These are phyloP conservation scores for Strobilomyces echinocephalus DNA, from an alignment of 768 basidiomycete species.

Conservation along the genomic window DNA sequence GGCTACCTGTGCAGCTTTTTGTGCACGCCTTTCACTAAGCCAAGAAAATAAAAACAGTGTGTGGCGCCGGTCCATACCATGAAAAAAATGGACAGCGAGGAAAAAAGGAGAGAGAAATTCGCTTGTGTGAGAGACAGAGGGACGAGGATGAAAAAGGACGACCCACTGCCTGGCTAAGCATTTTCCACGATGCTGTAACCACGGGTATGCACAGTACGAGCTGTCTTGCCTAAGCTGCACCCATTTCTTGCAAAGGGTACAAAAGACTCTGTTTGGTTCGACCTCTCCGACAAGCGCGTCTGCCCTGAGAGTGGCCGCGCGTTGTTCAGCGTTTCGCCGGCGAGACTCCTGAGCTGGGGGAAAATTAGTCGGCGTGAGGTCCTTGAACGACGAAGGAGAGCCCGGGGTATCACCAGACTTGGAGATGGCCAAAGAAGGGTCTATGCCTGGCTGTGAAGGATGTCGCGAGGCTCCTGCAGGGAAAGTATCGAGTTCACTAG, in stretches of 20 bases:
- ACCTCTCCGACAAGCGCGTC: slow-evolving; percentile 65
- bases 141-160: not conserved
- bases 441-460: slow-evolving; percentile 6
- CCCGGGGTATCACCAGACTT: slow-evolving; percentile 20
- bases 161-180: slow-evolving; percentile 70
- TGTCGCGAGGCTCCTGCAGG: slow-evolving; percentile 26
- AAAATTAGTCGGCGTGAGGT: slow-evolving; percentile 54
- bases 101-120: not conserved
- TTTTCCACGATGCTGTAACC: slow-evolving; percentile 73
- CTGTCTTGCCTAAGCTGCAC: slow-evolving; percentile 77
- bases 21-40: slow-evolving; percentile 50
- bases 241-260: slow-evolving; percentile 74
- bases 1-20: slow-evolving; percentile 51
- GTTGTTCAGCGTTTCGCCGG: slow-evolving; percentile 73
- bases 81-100: slow-evolving; percentile 1
- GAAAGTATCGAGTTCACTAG: slow-evolving; percentile 12
- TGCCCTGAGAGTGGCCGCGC: slow-evolving; percentile 63
- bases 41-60: not conserved
- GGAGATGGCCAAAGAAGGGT: slow-evolving; percentile 1
- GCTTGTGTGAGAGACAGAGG: slow-evolving; percentile 8
- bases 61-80: not conserved
- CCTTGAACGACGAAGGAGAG: slow-evolving; percentile 45
- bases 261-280: slow-evolving; percentile 72
- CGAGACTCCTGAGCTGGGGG: slow-evolving; percentile 61
- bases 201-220: slow-evolving; percentile 77